Base-by-base conservation (phyloP, 805 yeast species). In the Jamesozyma hellenica region DNA sequence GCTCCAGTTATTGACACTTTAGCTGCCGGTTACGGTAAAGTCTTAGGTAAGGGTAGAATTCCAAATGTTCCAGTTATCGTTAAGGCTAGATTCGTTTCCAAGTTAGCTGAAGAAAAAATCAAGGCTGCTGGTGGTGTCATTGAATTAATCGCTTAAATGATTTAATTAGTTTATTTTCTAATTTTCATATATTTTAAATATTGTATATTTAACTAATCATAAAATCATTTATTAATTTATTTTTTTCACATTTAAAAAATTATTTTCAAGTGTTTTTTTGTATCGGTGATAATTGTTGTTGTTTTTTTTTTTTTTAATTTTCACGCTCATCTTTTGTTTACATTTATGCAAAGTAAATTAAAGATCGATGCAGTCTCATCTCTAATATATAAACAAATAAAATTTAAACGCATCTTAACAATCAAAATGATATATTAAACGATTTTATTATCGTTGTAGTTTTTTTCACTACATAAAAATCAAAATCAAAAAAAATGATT, bases 121-220 rank as follows among this genome's bases (percentile, higher is more conserved):
- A 86, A 84, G 80, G 97, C 94, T 68, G 99, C 82, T 68, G 99
- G 99, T 77, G 99, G 99, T 84, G 98, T 84, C 68, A 94, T 92
- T 71, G 98, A 92, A 79, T 84, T 92, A 69, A 74, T 92, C 70
- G 99, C 98, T 74, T 92, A 86, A 82, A 53, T 61, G 34, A 40
- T 32, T 33, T 16, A 16, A 27, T 29, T 47, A 43, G 50, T 48
- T 27, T 8, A 28, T 19, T 13, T n/a, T n/a, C n/a, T n/a, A n/a
- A n/a, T n/a, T n/a, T n/a, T n/a, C n/a, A n/a, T n/a, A n/a, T n/a
- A n/a, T n/a, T n/a, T n/a, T n/a, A n/a, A 26, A 12, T 13, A 26
- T 34, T 12, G n/a, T 26, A 34, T 33, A 14, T 33, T 23, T 19
- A 21, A 23, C 12, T 21, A 32, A 14, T 23, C 15, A 30, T 30